Conservation (phyloP, 805 yeast genomes). For the Wickerhamiella dianesei region DNA sequence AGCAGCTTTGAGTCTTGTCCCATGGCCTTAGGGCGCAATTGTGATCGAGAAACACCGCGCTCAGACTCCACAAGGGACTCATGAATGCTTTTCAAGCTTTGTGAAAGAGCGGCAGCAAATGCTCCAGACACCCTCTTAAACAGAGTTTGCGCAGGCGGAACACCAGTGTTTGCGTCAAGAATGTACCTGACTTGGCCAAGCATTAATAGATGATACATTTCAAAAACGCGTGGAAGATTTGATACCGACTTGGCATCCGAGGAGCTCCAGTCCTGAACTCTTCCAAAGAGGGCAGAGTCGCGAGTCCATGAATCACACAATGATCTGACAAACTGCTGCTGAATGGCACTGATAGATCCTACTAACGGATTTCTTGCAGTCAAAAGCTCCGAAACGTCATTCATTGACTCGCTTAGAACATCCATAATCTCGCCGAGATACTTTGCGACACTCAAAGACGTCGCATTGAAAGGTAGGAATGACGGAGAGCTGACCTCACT, state of each 20-base stretch:
- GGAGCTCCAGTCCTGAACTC: constrained; percentile 32
- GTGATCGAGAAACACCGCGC: constrained; percentile 26
- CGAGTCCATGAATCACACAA: constrained; percentile 39
- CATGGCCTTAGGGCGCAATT: constrained; percentile 32
- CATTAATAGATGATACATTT: constrained; percentile 26
- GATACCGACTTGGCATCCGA: constrained; percentile 10
- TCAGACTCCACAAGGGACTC: constrained; percentile 9
- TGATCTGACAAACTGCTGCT: constrained; percentile 34
- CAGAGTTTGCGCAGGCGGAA: constrained; percentile 5
- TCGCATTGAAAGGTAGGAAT: constrained; percentile 51
- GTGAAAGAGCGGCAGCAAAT: constrained; percentile 13
- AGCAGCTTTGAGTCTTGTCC: constrained; percentile 38
- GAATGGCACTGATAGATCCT: constrained; percentile 17
- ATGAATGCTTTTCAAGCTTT: constrained; percentile 12
- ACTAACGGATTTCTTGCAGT: constrained; percentile 6
- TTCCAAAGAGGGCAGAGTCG: constrained; percentile 31
- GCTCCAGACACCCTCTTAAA: constrained; percentile 2
- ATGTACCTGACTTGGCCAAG: constrained; percentile 12
- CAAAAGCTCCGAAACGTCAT: constrained; percentile 26
- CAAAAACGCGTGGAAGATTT: constrained; percentile 30
- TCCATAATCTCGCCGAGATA: constrained; percentile 37
- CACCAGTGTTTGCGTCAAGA: constrained; percentile 11
- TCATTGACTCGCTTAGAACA: constrained; percentile 30
- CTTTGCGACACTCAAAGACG: constrained; percentile 44
- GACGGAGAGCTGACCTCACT: constrained; percentile 15